Conservation (phyloP, 208 protist genomes). For the Leishmania turanica region DNA sequence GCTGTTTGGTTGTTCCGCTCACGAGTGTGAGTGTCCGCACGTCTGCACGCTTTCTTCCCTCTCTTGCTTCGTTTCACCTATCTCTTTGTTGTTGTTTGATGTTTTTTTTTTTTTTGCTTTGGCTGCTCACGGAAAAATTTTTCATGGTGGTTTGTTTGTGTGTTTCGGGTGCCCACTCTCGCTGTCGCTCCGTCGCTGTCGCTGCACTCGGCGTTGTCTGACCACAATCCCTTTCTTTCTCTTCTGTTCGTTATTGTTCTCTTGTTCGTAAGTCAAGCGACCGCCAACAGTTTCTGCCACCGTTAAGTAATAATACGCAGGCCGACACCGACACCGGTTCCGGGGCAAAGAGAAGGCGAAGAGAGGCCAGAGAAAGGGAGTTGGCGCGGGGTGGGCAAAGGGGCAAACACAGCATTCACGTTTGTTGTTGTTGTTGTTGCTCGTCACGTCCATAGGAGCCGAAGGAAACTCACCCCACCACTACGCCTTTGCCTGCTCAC, state of each 20-base stretch:
- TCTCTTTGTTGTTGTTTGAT: too few relatives aligned
- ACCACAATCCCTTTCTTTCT: neutral
- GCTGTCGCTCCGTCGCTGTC: neutral
- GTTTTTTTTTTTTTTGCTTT: neutral
- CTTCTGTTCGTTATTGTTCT: constrained; percentile 5
- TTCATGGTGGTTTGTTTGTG: neutral
- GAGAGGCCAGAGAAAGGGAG: neutral
- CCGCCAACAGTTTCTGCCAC: neutral
- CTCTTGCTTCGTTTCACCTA: neutral
- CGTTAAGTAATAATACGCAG: neutral
- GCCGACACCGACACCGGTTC: neutral
- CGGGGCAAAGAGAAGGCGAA: neutral
- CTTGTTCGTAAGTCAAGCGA: neutral
- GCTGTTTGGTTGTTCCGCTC: constrained; percentile 7
- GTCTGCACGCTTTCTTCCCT: neutral
- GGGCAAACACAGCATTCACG: neutral
- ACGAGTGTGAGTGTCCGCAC: constrained; percentile 7
- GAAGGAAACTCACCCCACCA: neutral
- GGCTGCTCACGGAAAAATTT: neutral
- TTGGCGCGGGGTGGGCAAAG: neutral
- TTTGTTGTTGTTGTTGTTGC: neutral
- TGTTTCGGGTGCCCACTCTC: neutral
- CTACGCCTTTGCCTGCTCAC: neutral
- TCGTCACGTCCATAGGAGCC: neutral
- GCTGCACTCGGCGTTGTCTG: neutral